Conservation (phyloP, 352 stramenopile species). For the Pseudoperonospora humuli region DNA sequence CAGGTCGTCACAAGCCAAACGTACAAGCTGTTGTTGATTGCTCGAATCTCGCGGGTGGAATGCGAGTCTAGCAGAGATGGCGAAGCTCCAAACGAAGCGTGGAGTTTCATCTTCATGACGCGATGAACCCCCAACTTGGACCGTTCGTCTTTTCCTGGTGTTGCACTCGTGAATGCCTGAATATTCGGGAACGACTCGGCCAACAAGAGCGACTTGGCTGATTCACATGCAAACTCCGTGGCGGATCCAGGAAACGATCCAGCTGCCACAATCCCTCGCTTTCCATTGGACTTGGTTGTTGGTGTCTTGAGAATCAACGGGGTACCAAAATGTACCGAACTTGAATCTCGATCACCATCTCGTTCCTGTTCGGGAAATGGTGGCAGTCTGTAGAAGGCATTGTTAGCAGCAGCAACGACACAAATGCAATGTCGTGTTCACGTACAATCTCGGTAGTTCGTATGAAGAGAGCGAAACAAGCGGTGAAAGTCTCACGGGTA, state of each 20-base stretch:
- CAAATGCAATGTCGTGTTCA: background rate
- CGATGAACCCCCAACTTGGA: slow-evolving; percentile 48
- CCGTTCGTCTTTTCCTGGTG: slow-evolving; percentile 55
- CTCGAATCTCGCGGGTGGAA: slow-evolving; percentile 58
- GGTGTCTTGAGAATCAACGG: slow-evolving; percentile 7
- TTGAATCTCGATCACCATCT: slow-evolving; percentile 5
- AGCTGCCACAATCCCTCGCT: slow-evolving; percentile 7
- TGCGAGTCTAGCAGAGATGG: slow-evolving; percentile 23
- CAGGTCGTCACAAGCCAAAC: slow-evolving; percentile 1
- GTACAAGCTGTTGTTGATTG: slow-evolving; percentile 81
- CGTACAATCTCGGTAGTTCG: slow-evolving; percentile 66
- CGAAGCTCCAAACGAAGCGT: slow-evolving; percentile 44
- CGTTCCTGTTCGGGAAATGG: slow-evolving; percentile 41
- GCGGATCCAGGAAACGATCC: slow-evolving; percentile 27
- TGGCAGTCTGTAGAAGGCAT: slow-evolving; percentile 33
- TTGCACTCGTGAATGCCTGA: slow-evolving; percentile 62
- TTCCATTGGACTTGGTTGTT: slow-evolving; percentile 3
- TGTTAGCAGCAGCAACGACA: slow-evolving; percentile 4
- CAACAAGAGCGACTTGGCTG: too few species aligned
- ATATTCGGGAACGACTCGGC: slow-evolving; percentile 73
- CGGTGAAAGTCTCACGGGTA: slow-evolving; percentile 55
- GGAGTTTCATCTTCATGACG: slow-evolving; percentile 76
- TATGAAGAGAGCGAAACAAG: slow-evolving; percentile 38
- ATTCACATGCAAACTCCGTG: too few species aligned
- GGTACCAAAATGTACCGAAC: background rate